Evolutionary conservation across 139 green algal species (phyloP), one percentile per base, ranked within the genome.

Genomic region (Picochlorum sp.): DNA sequence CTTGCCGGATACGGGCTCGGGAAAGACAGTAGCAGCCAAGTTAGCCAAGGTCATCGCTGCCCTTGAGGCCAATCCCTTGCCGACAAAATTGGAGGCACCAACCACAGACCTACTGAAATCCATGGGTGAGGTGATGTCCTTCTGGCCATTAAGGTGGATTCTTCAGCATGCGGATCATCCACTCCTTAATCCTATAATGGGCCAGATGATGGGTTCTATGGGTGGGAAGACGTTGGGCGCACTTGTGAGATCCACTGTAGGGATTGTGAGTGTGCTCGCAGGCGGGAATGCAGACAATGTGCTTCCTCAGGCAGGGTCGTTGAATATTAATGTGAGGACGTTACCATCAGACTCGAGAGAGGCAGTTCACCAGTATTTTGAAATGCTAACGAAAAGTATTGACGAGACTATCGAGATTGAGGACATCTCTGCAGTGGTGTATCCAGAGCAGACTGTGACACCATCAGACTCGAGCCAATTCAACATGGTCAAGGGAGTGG

Each of bases 251-350:
- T 83, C 72, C 28, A 88, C 80, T 7, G 63, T 61, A 4, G 76
- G 60, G 13, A 66, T 80, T 23, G 56, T 73, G 61, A 18, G 20
- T 14, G 28, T 84, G 15, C 11, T 38, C 10, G 64, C 77, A 3
- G 69, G 65, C 18, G 67, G 71, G 54, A 41, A 74, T 8, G 82
- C 79, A 11, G 72, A 83, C 45, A 90, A 90, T 57, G 82, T 90
- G 18, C 41, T 90, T 34, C 84, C 84, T 6, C 58, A 60, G 6
- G 34, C 23, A 3, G 84, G 54, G 16, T 64, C 23, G 1, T 68
- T 85, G 38, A 62, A 57, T 6, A 54, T 89, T 50, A 90, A 90
- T 68, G 80, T 83, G 63, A 63, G 84, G 18, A 64, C 73, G 18
- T 68, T 89, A 34, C 83, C 82, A 52, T 79, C 82, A 46, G 38